phyloP scores from a whole-genome alignment of 1,284 basidiomycete genomes.

The Apiotrichum brassicae region DNA sequence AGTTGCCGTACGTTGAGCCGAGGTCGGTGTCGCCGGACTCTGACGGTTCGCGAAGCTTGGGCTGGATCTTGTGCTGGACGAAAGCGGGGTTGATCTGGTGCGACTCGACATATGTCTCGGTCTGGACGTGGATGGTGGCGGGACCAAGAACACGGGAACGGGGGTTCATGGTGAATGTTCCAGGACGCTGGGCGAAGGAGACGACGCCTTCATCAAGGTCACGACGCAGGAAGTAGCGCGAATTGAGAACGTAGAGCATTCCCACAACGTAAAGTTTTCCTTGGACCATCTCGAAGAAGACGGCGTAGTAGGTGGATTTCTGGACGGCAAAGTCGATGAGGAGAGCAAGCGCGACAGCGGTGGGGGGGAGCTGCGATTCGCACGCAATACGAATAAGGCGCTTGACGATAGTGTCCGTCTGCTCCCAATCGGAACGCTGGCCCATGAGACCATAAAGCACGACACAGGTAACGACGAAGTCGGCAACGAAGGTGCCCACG shows the following conservation, averaged over 20 bases:
- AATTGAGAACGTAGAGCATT: slow-evolving; percentile 25
- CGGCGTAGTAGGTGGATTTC: slow-evolving; percentile 16
- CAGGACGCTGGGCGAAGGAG: slow-evolving; percentile 10
- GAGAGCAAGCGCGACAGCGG: slow-evolving; percentile 18
- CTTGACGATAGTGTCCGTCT: slow-evolving; percentile 24
- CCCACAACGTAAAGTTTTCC: slow-evolving; percentile 27
- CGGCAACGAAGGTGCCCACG: slow-evolving; percentile 5
- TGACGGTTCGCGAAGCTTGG: slow-evolving; percentile 18
- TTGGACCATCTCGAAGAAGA: slow-evolving; percentile 26
- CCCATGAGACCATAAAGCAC: slow-evolving; percentile 22
- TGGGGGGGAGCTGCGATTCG: slow-evolving; percentile 29
- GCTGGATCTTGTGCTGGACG: slow-evolving; percentile 10
- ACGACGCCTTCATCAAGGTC: slow-evolving; percentile 7
- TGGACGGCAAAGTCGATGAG: slow-evolving; percentile 23
- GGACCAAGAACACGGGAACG: slow-evolving; percentile 6
- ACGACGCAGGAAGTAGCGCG: slow-evolving; percentile 17
- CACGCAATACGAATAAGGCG: slow-evolving; percentile 18
- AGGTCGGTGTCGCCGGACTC: slow-evolving; percentile 12
- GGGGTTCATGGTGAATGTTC: slow-evolving; percentile 10
- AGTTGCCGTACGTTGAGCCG: slow-evolving; percentile 1
- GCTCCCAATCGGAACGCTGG: slow-evolving; percentile 26
- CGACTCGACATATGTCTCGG: slow-evolving; percentile 27
- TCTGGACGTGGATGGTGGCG: slow-evolving; percentile 26
- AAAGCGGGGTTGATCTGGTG: slow-evolving; percentile 17
- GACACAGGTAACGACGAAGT: slow-evolving; percentile 11